These are phyloP conservation scores for Paxillus rubicundulus DNA, from an alignment of 768 basidiomycete species.

Conservation along the genomic window DNA sequence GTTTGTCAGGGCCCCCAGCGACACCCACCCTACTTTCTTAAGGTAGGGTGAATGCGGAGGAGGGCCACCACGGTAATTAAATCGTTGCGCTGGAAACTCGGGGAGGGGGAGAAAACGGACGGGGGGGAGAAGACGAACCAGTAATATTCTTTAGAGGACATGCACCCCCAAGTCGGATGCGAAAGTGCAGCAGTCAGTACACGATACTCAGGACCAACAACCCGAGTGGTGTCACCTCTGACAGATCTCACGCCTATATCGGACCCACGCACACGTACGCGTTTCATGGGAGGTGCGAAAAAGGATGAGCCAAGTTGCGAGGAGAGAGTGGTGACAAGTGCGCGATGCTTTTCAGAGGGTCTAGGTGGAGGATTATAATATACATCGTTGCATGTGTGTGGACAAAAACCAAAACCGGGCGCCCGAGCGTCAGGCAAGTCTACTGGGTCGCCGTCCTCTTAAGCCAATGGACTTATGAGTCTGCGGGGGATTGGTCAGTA, in stretches of 20 bases:
- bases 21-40: slow-evolving; percentile 3
- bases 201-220: too few relatives aligned
- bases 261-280: neutral
- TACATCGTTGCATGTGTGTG: slow-evolving; percentile 23
- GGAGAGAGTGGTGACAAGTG: slow-evolving; percentile 1
- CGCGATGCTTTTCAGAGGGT: slow-evolving; percentile 9
- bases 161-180: too few relatives aligned
- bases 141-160: neutral
- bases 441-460: slow-evolving; percentile 21
- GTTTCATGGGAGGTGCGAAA: neutral
- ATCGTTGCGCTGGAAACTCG: slow-evolving; percentile 38
- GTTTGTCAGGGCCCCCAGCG: slow-evolving; percentile 24
- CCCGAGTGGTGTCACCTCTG: too few relatives aligned
- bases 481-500: slow-evolving; percentile 37
- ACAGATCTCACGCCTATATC: neutral
- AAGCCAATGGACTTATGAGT: slow-evolving; percentile 92
- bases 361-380: slow-evolving; percentile 23
- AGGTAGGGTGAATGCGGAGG: slow-evolving; percentile 4
- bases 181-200: too few relatives aligned
- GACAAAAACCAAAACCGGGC: neutral
- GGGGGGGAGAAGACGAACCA: slow-evolving; percentile 30
- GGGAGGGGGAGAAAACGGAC: too few relatives aligned
- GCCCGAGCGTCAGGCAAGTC: neutral
- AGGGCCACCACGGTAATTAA: slow-evolving; percentile 68
- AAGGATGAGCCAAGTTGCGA: neutral